A percentile compares a stretch with the other conserved stretches of the same genome.
Evolutionary conservation across 805 yeast genomes (phyloP).

Genomic region (Kazachstania bromeliacearum): DNA sequence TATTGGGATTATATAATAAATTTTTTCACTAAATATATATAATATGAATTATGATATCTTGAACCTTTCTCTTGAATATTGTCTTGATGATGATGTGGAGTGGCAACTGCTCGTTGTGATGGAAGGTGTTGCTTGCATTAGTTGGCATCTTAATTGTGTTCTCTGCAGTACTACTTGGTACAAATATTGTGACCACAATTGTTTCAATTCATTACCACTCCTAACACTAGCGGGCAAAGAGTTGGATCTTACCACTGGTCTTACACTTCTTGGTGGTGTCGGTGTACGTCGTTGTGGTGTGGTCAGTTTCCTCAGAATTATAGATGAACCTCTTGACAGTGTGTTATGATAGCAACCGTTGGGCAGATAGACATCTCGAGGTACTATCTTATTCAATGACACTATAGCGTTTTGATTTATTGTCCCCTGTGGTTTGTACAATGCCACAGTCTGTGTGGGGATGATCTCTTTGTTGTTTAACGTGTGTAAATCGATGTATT

Average conservation of each 20-base stretch:
- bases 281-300: too few relatives aligned
- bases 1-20: too few relatives aligned
- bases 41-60: too few relatives aligned
- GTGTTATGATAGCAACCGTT: too few relatives aligned
- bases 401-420: background rate
- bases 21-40: too few relatives aligned
- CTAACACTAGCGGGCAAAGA: slow-evolving; percentile 2
- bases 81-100: background rate
- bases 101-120: background rate
- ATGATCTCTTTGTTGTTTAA: background rate
- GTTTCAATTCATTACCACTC: slow-evolving; percentile 1
- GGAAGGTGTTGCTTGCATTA: background rate
- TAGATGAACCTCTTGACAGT: too few relatives aligned
- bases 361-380: slow-evolving; percentile 1
- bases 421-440: slow-evolving; percentile 5
- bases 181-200: slow-evolving; percentile 30
- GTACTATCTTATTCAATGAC: slow-evolving; percentile 4
- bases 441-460: slow-evolving; percentile 6
- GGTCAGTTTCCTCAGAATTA: too few relatives aligned
- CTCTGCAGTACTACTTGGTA: slow-evolving; percentile 27
- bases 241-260: slow-evolving; percentile 1
- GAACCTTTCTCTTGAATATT: too few relatives aligned
- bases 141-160: slow-evolving; percentile 21
- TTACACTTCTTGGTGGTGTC: too few relatives aligned
- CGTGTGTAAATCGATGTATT: slow-evolving; percentile 2